A percentile compares a stretch with the other conserved stretches of the same genome.
Conservation (phyloP, 2,329 filamentous ascomycete species). For the Aspergillus piperis region DNA sequence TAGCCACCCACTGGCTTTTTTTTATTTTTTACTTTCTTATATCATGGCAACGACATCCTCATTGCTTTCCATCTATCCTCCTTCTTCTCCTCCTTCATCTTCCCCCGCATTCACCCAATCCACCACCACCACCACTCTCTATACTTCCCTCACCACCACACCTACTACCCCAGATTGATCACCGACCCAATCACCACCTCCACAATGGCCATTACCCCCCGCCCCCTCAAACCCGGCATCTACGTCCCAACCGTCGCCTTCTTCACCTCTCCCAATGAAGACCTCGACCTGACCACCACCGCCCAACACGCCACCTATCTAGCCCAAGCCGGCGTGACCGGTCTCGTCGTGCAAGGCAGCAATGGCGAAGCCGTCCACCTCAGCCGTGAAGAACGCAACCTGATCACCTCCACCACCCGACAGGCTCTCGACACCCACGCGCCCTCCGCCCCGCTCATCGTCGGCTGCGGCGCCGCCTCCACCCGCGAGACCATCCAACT, state of each 20-base stretch:
- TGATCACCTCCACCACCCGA: conserved; percentile 70
- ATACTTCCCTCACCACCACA: background rate
- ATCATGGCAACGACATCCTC: background rate
- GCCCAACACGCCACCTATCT: conserved; percentile 65
- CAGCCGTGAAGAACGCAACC: conserved; percentile 67
- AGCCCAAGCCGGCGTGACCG: conserved; percentile 70
- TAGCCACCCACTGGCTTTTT: background rate
- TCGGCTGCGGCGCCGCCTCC: conserved; percentile 73
- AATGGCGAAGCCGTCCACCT: conserved; percentile 83
- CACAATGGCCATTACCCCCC: conserved; percentile 24
- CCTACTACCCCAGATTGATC: background rate
- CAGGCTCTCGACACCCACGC: conserved; percentile 67
- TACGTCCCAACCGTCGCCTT: conserved; percentile 76
- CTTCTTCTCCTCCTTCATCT: background rate
- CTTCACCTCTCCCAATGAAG: conserved; percentile 65
- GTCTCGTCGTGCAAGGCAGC: conserved; percentile 75
- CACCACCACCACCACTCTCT: background rate
- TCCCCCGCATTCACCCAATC: conserved; percentile 2
- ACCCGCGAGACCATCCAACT: conserved; percentile 71
- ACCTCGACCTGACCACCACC: conserved; percentile 65
- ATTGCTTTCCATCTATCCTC: background rate
- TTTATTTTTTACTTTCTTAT: background rate
- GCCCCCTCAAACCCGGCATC: conserved; percentile 53
- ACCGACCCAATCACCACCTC: background rate
- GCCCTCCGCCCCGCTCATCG: conserved; percentile 68